These are phyloP conservation scores for Hyphodiscus hymeniophilus DNA, from an alignment of 495 filamentous ascomycete genomes.

Conservation along the genomic window DNA sequence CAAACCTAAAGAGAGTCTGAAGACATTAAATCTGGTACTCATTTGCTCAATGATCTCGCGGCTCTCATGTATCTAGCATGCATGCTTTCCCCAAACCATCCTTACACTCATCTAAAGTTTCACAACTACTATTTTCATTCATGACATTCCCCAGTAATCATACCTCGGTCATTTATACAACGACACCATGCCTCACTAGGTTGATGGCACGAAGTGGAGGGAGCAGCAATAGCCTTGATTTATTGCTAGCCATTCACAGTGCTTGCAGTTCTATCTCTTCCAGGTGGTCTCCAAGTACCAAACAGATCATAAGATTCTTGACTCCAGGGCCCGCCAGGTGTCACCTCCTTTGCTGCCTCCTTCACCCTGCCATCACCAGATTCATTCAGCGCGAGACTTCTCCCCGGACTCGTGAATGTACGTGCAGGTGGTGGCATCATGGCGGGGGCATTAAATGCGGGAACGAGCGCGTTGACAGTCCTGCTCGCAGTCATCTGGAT, in stretches of 20 bases:
- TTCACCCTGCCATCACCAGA: constrained; percentile 7
- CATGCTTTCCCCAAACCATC: no score
- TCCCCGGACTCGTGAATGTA: constrained; percentile 17
- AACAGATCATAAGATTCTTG: constrained; percentile 43
- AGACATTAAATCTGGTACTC: no score
- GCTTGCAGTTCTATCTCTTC: no score
- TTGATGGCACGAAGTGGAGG: no score
- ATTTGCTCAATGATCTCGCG: no score
- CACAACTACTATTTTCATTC: no score
- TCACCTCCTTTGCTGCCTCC: constrained; percentile 29
- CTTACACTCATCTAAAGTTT: no score
- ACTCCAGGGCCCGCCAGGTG: constrained; percentile 42
- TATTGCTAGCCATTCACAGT: constrained; percentile 13
- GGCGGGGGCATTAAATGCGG: constrained; percentile 1
- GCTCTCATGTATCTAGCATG: no score
- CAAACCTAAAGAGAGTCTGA: no score
- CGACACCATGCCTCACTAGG: no score
- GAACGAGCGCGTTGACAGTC: constrained; percentile 5
- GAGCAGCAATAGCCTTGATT: neutral
- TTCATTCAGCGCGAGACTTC: constrained; percentile 26
- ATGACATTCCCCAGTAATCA: no score
- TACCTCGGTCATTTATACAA: no score
- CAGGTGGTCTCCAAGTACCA: constrained; percentile 27
- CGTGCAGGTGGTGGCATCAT: constrained; percentile 2
- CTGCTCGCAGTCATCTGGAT: constrained; percentile 4